Evolutionary conservation across 2,329 filamentous ascomycete genomes (phyloP).

Genomic region (Sphaerulina musiva): DNA sequence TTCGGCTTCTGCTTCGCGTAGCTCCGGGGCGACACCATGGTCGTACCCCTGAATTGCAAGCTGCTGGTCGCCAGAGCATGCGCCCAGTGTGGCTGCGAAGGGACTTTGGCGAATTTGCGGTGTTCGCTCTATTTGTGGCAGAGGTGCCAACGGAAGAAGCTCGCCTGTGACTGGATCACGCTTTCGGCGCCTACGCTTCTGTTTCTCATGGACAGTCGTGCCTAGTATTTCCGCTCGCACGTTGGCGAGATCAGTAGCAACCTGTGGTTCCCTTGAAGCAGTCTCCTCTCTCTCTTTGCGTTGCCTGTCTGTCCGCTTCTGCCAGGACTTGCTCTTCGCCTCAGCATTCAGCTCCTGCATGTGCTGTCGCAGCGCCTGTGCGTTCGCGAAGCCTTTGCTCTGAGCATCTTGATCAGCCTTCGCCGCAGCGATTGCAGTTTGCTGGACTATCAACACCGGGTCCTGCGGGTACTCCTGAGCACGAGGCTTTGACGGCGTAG

Average conservation of each 20-base stretch:
- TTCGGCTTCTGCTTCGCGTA: background rate
- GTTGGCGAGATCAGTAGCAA: slow-evolving; percentile 5
- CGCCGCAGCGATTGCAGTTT: slow-evolving; percentile 11
- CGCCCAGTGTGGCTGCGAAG: background rate
- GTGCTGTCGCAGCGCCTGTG: slow-evolving; percentile 9
- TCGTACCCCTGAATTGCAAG: background rate
- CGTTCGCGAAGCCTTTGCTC: slow-evolving; percentile 10
- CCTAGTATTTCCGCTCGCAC: slow-evolving; percentile 4
- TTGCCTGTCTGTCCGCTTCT: slow-evolving; percentile 1
- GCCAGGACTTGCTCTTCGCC: background rate
- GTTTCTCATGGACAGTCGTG: slow-evolving; percentile 12
- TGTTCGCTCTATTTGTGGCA: background rate
- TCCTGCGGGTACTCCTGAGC: slow-evolving; percentile 5
- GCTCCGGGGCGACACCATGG: background rate
- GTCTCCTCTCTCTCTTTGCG: background rate
- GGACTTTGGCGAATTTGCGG: background rate
- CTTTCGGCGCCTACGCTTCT: background rate
- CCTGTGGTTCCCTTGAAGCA: background rate
- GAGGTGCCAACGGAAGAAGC: background rate
- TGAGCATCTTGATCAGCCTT: slow-evolving; percentile 9
- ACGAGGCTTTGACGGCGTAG: slow-evolving; percentile 1
- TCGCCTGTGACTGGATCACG: background rate
- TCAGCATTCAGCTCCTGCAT: slow-evolving; percentile 6
- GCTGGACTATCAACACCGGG: slow-evolving; percentile 7
- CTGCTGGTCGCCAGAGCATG: too few relatives aligned